Conservation (phyloP, 257 asterid genomes). For the Fraxinus cuspidata region DNA sequence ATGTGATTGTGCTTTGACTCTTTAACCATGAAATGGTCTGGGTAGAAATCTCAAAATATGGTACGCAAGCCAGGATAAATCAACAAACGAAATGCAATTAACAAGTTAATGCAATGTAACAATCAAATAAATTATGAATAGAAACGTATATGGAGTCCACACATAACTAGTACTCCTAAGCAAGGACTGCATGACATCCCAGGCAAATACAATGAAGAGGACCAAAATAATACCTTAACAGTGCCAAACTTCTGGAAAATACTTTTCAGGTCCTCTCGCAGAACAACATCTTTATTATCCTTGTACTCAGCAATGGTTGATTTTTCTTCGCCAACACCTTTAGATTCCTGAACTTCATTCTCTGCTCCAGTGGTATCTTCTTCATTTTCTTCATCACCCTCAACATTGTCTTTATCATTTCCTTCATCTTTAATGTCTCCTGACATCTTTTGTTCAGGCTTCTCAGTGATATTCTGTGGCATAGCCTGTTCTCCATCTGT, state of each 20-base stretch:
- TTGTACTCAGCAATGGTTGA: conserved; percentile 37
- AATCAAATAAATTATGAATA: background rate
- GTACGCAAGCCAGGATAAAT: background rate
- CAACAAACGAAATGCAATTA: background rate
- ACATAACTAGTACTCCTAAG: background rate
- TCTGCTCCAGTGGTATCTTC: conserved; percentile 37
- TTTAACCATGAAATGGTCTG: background rate
- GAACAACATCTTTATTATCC: conserved; percentile 73
- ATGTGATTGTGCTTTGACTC: background rate
- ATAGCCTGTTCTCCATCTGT: conserved; percentile 42
- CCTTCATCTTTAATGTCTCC: conserved; percentile 34
- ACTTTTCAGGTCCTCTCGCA: conserved; percentile 81
- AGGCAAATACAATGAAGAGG: background rate
- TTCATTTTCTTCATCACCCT: conserved; percentile 39
- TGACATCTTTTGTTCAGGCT: conserved; percentile 32
- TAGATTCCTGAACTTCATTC: conserved; percentile 33
- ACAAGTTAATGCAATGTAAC: background rate
- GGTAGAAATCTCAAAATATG: background rate
- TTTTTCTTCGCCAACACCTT: conserved; percentile 36
- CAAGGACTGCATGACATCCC: background rate
- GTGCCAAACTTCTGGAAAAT: conserved; percentile 72
- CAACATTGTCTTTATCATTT: conserved; percentile 36
- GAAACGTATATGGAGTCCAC: background rate
- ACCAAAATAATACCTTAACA: conserved; percentile 61
- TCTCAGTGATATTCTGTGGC: conserved; percentile 32